A percentile compares a stretch with the other conserved stretches of the same genome.
phyloP scores from a whole-genome alignment of 202 grass and related monocot genomes.

The Zoysia matrella region DNA sequence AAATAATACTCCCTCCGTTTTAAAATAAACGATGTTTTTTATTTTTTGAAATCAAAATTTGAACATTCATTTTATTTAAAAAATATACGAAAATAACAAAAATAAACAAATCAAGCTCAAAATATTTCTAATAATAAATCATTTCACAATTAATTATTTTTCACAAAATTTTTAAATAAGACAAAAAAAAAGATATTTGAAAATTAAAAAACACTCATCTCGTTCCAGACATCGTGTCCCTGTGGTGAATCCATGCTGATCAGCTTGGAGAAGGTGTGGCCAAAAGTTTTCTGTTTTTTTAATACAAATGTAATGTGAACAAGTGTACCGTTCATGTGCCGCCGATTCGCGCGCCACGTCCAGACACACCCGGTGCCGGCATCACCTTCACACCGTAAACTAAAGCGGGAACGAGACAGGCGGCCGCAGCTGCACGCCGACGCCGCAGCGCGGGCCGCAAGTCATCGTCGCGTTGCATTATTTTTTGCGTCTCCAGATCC shows the following conservation, averaged over 20 bases:
- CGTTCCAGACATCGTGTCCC: background rate
- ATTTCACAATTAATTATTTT: too few species aligned
- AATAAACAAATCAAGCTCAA: too few species aligned
- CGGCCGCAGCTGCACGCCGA: slow-evolving; percentile 12
- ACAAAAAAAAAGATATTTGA: too few species aligned
- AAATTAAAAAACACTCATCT: background rate
- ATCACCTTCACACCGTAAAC: background rate
- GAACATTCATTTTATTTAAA: too few species aligned
- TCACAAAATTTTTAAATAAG: too few species aligned
- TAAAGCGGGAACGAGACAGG: background rate
- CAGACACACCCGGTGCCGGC: slow-evolving; percentile 6
- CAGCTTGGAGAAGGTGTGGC: background rate
- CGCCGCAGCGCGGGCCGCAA: slow-evolving; percentile 18
- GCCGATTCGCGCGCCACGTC: slow-evolving; percentile 31
- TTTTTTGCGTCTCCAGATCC: slow-evolving; percentile 36
- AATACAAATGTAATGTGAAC: background rate
- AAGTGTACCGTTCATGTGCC: background rate
- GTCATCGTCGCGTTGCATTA: slow-evolving; percentile 38
- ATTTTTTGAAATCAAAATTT: background rate
- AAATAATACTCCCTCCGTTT: too few species aligned
- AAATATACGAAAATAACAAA: too few species aligned
- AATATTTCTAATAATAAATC: too few species aligned
- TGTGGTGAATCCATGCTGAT: background rate
- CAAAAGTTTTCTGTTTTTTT: background rate
- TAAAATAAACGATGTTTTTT: too few species aligned